Evolutionary conservation across 1,284 basidiomycete genomes (phyloP), one percentile per base, ranked within the genome.

Genomic region (Anthracocystis setariae): DNA sequence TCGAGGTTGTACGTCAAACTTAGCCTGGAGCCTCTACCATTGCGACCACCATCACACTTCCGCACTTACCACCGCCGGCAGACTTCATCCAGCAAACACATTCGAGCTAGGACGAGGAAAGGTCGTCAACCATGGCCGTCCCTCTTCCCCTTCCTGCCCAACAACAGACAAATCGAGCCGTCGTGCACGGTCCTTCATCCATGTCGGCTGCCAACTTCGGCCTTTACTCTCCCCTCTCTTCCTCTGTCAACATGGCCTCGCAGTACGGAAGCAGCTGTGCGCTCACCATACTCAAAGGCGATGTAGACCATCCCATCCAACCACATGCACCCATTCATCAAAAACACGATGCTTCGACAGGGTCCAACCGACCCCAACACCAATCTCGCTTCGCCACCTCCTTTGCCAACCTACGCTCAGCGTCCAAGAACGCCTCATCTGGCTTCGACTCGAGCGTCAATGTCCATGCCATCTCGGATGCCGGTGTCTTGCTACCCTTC

Each of bases 401-500:
- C 23, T 72, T 72, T 43, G 46, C 64, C 45, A 54, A 35, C 38
- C n/a, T 57, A 5, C 54, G 54, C 8, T 48, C 62, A 17, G 42
- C 53, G 9, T 60, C 60, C 8, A 33, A 59, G 5, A 40, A 37
- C 17, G 29, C 42, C 7, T 53, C 54, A 5, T 49, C 50, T 8
- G 46, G 43, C 12, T 57, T 61, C 42, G 69, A 67, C 37, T 62
- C 63, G 3, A 62, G 55, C 43, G 63, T 72, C 52, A 60, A 64
- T n/a, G 46, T 72, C 33, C 69, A 72, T 46, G 50, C 60, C 13
- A 35, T 72, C 42, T 54, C 63, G 8, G 64, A 72, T 32, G 23
- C 59, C n/a, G 64, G 69, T 15, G 48, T 73, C 53, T 54, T 75
- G 3, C 63, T 75, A 4, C 73, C 73, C 42, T 75, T 75, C 42